Base-by-base conservation (phyloP, 306 rosid species). In the Glycine latifolia region DNA sequence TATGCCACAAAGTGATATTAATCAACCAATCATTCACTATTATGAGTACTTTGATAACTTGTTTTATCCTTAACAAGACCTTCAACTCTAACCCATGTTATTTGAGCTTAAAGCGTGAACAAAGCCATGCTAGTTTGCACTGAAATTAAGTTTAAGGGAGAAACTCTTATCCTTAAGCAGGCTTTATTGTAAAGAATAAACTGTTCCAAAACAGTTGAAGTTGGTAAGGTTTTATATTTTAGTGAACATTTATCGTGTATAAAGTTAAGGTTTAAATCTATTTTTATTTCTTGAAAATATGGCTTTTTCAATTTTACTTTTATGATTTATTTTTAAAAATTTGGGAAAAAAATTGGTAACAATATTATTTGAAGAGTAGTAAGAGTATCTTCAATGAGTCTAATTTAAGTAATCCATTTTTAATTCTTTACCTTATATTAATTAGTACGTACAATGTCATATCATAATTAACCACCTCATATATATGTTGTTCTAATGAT, bases 1-100 rank as follows among this genome's bases (percentile, higher is more conserved):
- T 75, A 68, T 15, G 55, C 11, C 66, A 54, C 20, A 11, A 46
- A 11, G 66, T 78, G 68, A 60, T 26, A 20, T 9, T 41, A 37
- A 69, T 8, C 26, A 67, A 76, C 67, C 67, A 63, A 63, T 63
- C 48, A 63, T 63, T 41, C 70, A 14, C 6, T 77, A 15, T 70
- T 43, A 43, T 41, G 2, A 26, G 33, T n/a, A 76, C 15, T n/a
- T 55, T 67, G 14, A 14, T 35, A 37, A 78, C 46, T 54, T 48
- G 26, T 6, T 68, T 39, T 53, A 12, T 13, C 16, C 7, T 26
- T 26, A 26, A 26, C 31, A 2, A 2, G 31, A 26, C 31, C 31
- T 26, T 26, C 31, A 26, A 26, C 69, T 31, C 60, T 14, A 5
- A 11, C 33, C 39, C 33, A 76, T 61, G 59, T 13, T 76, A 9